Percentiles rank a stretch among this genome's conserved stretches.
Evolutionary conservation across 371 early-diverging fungal species (phyloP).

Genomic region (Mortierella sp.): DNA sequence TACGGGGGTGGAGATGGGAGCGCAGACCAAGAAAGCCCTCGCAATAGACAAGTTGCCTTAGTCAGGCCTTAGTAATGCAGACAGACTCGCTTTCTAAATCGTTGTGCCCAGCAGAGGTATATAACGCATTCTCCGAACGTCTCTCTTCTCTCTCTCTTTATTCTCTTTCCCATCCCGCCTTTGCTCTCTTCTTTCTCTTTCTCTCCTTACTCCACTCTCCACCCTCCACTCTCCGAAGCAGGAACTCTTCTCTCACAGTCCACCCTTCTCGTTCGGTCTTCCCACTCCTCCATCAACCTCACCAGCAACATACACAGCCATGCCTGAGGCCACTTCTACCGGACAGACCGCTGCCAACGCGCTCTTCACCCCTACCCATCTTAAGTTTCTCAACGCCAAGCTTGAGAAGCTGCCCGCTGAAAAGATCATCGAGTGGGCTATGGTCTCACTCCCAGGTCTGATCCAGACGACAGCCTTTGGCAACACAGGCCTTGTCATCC

Average conservation of each 20-base stretch:
- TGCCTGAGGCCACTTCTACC: conserved; percentile 39
- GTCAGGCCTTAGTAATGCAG: too few species aligned
- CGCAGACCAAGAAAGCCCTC: too few species aligned
- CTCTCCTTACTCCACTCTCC: not conserved
- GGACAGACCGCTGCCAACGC: conserved; percentile 3
- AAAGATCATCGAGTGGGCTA: conserved; percentile 91
- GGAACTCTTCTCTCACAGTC: not conserved
- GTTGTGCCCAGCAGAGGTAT: too few species aligned
- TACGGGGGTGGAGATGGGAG: too few species aligned
- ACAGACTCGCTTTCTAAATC: too few species aligned
- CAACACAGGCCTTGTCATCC: conserved; percentile 82
- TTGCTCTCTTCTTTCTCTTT: not conserved
- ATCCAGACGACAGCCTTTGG: conserved; percentile 96
- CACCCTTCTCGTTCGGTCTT: not conserved
- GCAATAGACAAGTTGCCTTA: too few species aligned
- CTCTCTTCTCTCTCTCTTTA: conserved; percentile 2
- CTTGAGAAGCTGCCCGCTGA: conserved; percentile 73
- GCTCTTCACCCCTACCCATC: conserved; percentile 67
- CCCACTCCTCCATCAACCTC: not conserved
- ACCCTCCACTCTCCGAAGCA: not conserved
- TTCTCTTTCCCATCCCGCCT: not conserved
- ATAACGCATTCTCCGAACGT: not conserved
- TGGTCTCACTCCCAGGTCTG: conserved; percentile 79
- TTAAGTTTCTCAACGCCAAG: conserved; percentile 71
- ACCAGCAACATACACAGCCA: conserved; percentile 5